Base-by-base conservation (phyloP, 495 filamentous ascomycete genomes). In the Aspergillus hancockii region DNA sequence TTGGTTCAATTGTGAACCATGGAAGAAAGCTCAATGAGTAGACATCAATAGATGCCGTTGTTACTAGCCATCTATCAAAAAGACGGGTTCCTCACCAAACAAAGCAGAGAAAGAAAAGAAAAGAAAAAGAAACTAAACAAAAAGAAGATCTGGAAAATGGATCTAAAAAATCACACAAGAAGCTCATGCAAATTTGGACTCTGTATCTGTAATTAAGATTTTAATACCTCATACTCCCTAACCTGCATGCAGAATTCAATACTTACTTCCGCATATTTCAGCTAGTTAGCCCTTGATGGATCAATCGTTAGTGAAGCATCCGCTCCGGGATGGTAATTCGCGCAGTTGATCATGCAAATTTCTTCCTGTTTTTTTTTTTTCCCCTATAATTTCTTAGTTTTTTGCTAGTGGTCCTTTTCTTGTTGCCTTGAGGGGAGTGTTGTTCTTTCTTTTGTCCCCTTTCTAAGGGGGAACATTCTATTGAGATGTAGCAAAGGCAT, bases 291-390 rank as follows among this genome's bases (percentile, higher is more conserved):
- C 34, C 34, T 36, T 14, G 34, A 36, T 36, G 34, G 34, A 36
- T 36, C 34, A 36, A 36, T 36, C 1, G 4, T 36, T 36, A 49
- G 22, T 49, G 47, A 49, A 19, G 47, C 22, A 49, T 49, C 12
- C 46, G 19, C n/a, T 25, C 54, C 62, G 56, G 31, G 53, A 51
- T 56, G 19, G 60, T 66, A 66, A 66, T 63, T 66, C 64, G 64
- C 61, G 61, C 64, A 63, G 64, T 49, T 63, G 64, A 67, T 63
- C 61, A 41, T 25, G 23, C 21, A 36, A 47, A 47, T 47, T 22
- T 47, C 21, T 47, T 47, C 19, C 21, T 18, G 16, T n/a, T 23
- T 47, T 38, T 25, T 45, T n/a, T n/a, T n/a, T n/a, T n/a, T n/a
- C n/a, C n/a, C n/a, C n/a, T n/a, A n/a, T n/a, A n/a, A n/a, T n/a